Evolutionary conservation across 2,329 filamentous ascomycete genomes (phyloP).

Genomic region (Colletotrichum lini): DNA sequence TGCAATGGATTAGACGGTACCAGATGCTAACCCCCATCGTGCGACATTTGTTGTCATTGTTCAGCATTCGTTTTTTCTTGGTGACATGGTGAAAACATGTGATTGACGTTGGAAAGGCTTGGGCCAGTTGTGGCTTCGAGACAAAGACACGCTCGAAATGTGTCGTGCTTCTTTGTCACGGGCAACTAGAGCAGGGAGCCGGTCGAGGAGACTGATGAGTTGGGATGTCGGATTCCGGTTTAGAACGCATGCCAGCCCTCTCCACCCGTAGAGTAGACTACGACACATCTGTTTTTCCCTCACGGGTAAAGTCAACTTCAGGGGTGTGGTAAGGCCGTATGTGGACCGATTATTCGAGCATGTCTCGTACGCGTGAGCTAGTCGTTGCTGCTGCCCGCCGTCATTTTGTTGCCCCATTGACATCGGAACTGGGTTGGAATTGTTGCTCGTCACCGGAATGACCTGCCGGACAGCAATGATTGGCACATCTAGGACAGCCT

Average conservation of each 20-base stretch:
- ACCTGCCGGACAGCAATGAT: constrained; percentile 1
- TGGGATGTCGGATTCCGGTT: constrained; percentile 7
- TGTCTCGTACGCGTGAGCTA: constrained; percentile 9
- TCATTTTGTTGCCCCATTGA: constrained; percentile 41
- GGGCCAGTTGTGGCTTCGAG: constrained; percentile 25
- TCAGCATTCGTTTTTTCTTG: neutral
- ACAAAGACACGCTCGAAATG: constrained; percentile 28
- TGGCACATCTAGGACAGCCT: constrained; percentile 1
- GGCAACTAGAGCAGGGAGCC: constrained; percentile 22
- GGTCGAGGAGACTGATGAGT: neutral
- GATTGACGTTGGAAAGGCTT: constrained; percentile 9
- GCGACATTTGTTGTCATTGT: constrained; percentile 24
- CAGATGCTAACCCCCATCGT: constrained; percentile 14
- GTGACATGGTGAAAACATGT: constrained; percentile 24
- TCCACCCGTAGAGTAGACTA: constrained; percentile 15
- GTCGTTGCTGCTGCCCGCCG: constrained; percentile 8
- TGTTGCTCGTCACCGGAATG: constrained; percentile 27
- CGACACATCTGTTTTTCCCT: constrained; percentile 2
- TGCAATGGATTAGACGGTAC: constrained; percentile 38
- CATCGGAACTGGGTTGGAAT: constrained; percentile 30
- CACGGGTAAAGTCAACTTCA: constrained; percentile 1
- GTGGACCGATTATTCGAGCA: constrained; percentile 33
- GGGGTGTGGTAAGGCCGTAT: constrained; percentile 17
- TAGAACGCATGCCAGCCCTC: constrained; percentile 26
- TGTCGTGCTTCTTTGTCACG: constrained; percentile 26